Percentiles rank a stretch among this genome's conserved stretches.
phyloP scores from a whole-genome alignment of 1,284 basidiomycete species.

The Porodaedalea pini region DNA sequence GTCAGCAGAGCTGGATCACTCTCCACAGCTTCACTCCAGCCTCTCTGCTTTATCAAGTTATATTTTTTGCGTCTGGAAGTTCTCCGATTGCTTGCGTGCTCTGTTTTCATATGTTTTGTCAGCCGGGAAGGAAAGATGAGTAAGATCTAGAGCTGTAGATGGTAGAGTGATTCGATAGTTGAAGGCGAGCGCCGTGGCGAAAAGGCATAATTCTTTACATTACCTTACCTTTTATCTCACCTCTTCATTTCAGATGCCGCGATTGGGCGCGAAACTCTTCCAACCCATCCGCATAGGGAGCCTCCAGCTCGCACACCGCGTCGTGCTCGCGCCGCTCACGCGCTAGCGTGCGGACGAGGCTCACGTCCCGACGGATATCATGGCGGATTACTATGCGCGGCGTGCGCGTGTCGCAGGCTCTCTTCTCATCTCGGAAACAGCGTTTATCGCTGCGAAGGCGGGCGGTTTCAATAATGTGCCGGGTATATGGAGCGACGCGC shows the following conservation, averaged over 20 bases:
- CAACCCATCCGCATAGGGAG: slow-evolving; percentile 30
- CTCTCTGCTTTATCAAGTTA: too few species aligned
- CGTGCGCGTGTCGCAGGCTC: slow-evolving; percentile 28
- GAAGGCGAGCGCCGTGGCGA: too few species aligned
- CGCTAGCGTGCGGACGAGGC: slow-evolving; percentile 28
- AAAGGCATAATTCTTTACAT: neutral
- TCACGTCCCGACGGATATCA: slow-evolving; percentile 28
- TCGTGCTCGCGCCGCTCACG: slow-evolving; percentile 34
- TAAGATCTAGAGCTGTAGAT: too few species aligned
- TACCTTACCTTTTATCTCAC: neutral
- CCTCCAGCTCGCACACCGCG: slow-evolving; percentile 26
- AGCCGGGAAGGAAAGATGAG: too few species aligned
- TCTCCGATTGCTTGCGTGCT: too few species aligned
- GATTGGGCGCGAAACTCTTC: slow-evolving; percentile 24
- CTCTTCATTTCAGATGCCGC: slow-evolving; percentile 29
- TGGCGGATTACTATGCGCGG: too few species aligned
- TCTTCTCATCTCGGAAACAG: slow-evolving; percentile 33
- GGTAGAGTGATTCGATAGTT: too few species aligned
- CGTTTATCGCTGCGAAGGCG: slow-evolving; percentile 27
- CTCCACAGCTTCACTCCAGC: too few species aligned
- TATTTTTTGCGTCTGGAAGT: too few species aligned
- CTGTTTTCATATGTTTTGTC: too few species aligned
- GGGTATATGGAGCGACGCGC: slow-evolving; percentile 27
- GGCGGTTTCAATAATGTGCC: slow-evolving; percentile 25
- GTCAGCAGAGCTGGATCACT: too few species aligned